A percentile compares a stretch with the other conserved stretches of the same genome.
Evolutionary conservation across 805 yeast species (phyloP).

Genomic region (Candida dajiaensis): DNA sequence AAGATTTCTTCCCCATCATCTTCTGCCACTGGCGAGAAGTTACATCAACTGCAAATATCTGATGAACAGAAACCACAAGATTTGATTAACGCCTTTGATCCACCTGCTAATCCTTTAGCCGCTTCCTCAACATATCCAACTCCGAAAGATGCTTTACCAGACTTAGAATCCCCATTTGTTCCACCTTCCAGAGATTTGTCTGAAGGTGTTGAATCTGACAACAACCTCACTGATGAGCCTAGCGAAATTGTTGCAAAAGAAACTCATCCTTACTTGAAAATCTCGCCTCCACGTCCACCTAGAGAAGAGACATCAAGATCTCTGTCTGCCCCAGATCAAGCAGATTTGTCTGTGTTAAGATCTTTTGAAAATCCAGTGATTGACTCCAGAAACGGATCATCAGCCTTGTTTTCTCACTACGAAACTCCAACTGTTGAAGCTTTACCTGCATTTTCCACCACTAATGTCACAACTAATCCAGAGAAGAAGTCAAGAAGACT

Average conservation of each 20-base stretch:
- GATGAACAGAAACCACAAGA: neutral
- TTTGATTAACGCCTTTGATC: neutral
- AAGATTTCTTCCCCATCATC: neutral
- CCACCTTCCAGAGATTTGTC: neutral
- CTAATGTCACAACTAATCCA: constrained; percentile 1
- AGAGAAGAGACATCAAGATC: neutral
- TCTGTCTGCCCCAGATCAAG: neutral
- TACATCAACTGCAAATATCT: neutral
- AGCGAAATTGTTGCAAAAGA: neutral
- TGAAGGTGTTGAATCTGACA: neutral
- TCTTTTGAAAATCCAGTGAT: constrained; percentile 1
- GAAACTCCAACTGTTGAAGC: constrained; percentile 16
- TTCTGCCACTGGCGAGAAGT: neutral
- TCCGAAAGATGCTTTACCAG: neutral
- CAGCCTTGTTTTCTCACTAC: constrained; percentile 1
- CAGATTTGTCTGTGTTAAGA: neutral
- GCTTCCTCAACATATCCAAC: neutral
- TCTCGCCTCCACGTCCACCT: constrained; percentile 9
- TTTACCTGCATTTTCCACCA: constrained; percentile 3
- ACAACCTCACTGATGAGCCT: neutral
- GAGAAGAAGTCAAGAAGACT: constrained; percentile 7
- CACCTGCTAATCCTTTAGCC: neutral
- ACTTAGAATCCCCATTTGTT: neutral
- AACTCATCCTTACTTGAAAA: constrained; percentile 16
- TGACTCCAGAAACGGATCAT: neutral